Conservation (phyloP, 1,139 yeast genomes). For the Geotrichum carabidarum region DNA sequence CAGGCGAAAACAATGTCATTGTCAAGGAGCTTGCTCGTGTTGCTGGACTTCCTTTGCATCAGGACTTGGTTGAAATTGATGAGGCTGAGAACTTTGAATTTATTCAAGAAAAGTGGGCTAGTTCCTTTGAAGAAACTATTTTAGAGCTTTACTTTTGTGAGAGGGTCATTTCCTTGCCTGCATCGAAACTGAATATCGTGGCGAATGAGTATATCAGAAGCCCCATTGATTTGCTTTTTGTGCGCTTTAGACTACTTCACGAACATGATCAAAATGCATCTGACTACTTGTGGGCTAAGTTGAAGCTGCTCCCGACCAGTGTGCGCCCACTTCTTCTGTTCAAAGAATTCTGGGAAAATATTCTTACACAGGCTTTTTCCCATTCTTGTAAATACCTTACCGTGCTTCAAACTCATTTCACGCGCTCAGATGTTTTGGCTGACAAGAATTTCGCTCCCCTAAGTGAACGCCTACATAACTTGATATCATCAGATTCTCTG, state of each 20-base stretch:
- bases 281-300: background rate
- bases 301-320: background rate
- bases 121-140: background rate
- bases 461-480: background rate
- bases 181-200: background rate
- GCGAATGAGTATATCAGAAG: background rate
- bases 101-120: slow-evolving; percentile 9
- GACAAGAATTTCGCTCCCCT: background rate
- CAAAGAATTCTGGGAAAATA: slow-evolving; percentile 8
- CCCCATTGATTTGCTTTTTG: slow-evolving; percentile 9
- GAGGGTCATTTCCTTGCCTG: background rate
- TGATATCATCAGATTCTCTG: background rate
- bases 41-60: slow-evolving; percentile 8
- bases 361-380: background rate
- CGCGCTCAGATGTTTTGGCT: background rate
- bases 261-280: slow-evolving; percentile 1
- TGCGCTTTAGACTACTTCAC: slow-evolving; percentile 6
- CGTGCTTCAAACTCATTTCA: background rate
- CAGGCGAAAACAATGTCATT: slow-evolving; percentile 23
- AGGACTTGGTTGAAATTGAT: background rate
- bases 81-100: background rate
- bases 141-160: slow-evolving; percentile 1
- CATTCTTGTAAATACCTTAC: slow-evolving; percentile 1
- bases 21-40: slow-evolving; percentile 8
- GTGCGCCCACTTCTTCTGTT: slow-evolving; percentile 3